Evolutionary conservation across 1,139 yeast species (phyloP), one percentile per base, ranked within the genome.

Genomic region (Candida neerlandica): DNA sequence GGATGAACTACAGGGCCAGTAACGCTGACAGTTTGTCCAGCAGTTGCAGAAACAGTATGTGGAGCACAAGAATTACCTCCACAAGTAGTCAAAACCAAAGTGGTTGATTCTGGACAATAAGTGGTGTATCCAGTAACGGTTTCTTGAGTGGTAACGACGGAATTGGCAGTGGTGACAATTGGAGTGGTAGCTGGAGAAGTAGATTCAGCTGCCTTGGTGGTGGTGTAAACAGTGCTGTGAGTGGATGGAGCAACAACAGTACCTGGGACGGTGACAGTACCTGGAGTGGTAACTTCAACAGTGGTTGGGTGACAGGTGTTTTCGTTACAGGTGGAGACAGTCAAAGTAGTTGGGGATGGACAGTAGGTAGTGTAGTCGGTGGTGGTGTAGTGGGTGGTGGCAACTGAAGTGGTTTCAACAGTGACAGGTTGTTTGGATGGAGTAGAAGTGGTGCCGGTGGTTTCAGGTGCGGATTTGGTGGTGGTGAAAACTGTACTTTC

Each of bases 401-500:
- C 37, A 5, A 32, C 30, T 6, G 7, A 23, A 23, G 35, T 14
- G 16, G 34, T n/a, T 23, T 12, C 47, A 27, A 19, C 44, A 5
- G 5, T 16, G 11, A 14, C 14, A 18, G 44, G 21, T 12, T 12
- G n/a, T 35, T 35, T 14, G 3, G 26, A 19, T 33, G 27, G 9
- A 23, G 27, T 10, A 5, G 54, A 45, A 23, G 54, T 39, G 26
- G 47, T 29, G 37, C 34, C 32, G 27, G 47, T 30, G n/a, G 47
- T 27, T 45, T 32, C 33, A 21, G 29, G 11, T 14, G 43, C 42
- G 2, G 46, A 3, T 14, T 29, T 16, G 48, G 59, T 50, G 45
- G 55, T 55, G 49, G 66, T 58, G 56, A 62, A 55, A 54, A 62
- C 58, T 56, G 64, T 70, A 49, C 80, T 66, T 60, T 73, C 66